phyloP scores from a whole-genome alignment of 371 early-diverging fungal genomes.

The Mortierella sp. region DNA sequence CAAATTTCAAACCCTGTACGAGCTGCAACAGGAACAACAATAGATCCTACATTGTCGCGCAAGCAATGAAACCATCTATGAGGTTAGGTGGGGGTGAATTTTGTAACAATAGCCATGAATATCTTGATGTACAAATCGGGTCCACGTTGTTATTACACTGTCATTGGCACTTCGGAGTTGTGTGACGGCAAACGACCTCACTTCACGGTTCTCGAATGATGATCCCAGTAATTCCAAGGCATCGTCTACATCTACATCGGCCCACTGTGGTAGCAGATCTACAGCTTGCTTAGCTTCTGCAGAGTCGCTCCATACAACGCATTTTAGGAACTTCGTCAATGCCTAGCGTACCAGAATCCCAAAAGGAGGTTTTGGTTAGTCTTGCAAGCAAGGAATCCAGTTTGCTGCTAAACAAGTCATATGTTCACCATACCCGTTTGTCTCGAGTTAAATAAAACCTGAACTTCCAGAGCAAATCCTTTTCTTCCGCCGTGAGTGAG shows the following conservation, averaged over 20 bases:
- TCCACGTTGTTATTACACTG: slow-evolving; percentile 68
- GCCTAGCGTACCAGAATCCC: slow-evolving; percentile 61
- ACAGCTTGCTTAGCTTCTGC: slow-evolving; percentile 93
- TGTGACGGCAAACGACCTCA: slow-evolving; percentile 89
- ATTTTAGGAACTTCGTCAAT: slow-evolving; percentile 94
- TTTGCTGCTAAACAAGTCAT: background rate
- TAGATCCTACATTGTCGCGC: slow-evolving; percentile 70
- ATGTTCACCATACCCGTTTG: slow-evolving; percentile 68
- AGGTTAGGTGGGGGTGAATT: too few relatives aligned
- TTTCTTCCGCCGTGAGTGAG: slow-evolving; percentile 83
- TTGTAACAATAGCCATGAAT: background rate
- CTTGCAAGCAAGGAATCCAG: background rate
- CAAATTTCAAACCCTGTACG: slow-evolving; percentile 98
- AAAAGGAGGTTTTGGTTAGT: background rate
- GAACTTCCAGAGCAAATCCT: slow-evolving; percentile 96
- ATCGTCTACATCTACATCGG: slow-evolving; percentile 92
- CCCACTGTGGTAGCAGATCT: slow-evolving; percentile 88
- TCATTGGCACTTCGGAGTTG: slow-evolving; percentile 93
- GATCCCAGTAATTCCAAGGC: slow-evolving; percentile 93
- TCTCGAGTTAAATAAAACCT: slow-evolving; percentile 92
- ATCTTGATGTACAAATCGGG: too few relatives aligned
- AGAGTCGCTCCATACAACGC: slow-evolving; percentile 95
- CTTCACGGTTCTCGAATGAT: slow-evolving; percentile 83
- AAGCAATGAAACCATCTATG: background rate
- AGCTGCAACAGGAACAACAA: slow-evolving; percentile 92